phyloP scores from a whole-genome alignment of 2,329 filamentous ascomycete genomes.

The Aspergillus aculeatus region DNA sequence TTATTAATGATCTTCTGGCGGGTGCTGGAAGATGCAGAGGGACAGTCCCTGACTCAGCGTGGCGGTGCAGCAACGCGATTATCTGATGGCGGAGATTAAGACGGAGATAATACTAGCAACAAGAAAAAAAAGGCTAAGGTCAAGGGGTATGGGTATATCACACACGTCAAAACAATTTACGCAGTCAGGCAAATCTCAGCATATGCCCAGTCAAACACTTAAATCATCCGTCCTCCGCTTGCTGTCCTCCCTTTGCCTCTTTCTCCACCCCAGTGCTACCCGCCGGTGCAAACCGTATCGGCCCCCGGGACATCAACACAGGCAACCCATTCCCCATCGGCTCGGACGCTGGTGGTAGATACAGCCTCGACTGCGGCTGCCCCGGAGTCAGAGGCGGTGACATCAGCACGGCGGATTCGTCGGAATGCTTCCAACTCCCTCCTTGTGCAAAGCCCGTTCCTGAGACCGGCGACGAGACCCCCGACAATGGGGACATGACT shows the following conservation, averaged over 20 bases:
- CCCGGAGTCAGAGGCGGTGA: conserved; percentile 30
- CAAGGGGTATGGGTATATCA: neutral
- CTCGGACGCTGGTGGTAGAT: conserved; percentile 31
- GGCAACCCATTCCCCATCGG: conserved; percentile 47
- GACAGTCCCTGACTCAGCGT: conserved; percentile 11
- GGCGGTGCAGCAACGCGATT: conserved; percentile 8
- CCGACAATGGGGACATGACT: conserved; percentile 1
- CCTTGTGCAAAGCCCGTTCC: neutral
- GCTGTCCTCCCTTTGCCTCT: neutral
- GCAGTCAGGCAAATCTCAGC: neutral
- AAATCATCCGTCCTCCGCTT: neutral
- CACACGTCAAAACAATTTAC: neutral
- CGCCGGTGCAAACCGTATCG: conserved; percentile 43
- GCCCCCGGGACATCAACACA: conserved; percentile 48
- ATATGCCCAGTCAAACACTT: neutral
- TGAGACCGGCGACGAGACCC: conserved; percentile 7
- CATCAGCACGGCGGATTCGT: conserved; percentile 6
- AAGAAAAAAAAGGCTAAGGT: too few relatives aligned
- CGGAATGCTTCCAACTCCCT: conserved; percentile 5
- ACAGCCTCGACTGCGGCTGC: conserved; percentile 23
- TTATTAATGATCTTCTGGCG: neutral
- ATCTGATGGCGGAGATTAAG: conserved; percentile 17
- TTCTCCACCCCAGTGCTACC: neutral
- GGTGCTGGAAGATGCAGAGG: conserved; percentile 23
- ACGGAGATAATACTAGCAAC: neutral